Evolutionary conservation across 2,329 filamentous ascomycete species (phyloP), one percentile per base, ranked within the genome.

Genomic region (Sporothrix protearum): DNA sequence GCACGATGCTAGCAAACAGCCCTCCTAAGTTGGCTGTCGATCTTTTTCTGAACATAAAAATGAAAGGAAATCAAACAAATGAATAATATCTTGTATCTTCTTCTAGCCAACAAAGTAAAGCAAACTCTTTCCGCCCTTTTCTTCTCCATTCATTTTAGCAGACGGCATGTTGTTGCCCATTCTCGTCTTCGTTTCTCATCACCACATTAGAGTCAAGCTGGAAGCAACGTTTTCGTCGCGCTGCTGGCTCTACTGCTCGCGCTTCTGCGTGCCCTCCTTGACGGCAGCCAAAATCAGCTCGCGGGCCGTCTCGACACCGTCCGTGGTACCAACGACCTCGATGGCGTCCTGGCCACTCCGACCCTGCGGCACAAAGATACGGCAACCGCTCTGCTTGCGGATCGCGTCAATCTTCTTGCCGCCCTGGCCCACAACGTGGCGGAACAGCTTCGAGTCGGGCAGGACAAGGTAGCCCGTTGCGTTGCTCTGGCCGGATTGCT

Each of bases 391-490:
- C 84, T 96, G 89, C 83, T 93, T 93, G 76, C 96, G 90, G 79
- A 99, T 97, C 55, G 89, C 84, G 82, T 97, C 97, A 80, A 99
- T 96, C 81, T 95, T 95, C 80, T 89, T 92, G 72, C 96, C 96
- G 73, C 91, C 92, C 75, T 91, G 90, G 4, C 96, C 96, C 76
- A 99, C 94, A 66, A 99, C 92, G 75, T 92, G 92, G 74, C 95
- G 89, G 85, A 97, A 97, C 63, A 93, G 93, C 76, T 88, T 89
- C 12, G 96, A 93, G 79, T 99, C 95, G 0, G 95, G 92, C 51
- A 99, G 87, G 75, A 96, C 90, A 47, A 99, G 87, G 80, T 96
- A 97, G 5, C 96, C 96, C 0, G 90, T 93, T 4, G 90, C 88
- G 61, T 85, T 89, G 79, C 86, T 90, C 82, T 89, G 89, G 75